Percentiles rank a stretch among this genome's conserved stretches.
These are phyloP conservation scores for Stemphylium beticola DNA, from an alignment of 2,329 filamentous ascomycete species.

Conservation along the genomic window DNA sequence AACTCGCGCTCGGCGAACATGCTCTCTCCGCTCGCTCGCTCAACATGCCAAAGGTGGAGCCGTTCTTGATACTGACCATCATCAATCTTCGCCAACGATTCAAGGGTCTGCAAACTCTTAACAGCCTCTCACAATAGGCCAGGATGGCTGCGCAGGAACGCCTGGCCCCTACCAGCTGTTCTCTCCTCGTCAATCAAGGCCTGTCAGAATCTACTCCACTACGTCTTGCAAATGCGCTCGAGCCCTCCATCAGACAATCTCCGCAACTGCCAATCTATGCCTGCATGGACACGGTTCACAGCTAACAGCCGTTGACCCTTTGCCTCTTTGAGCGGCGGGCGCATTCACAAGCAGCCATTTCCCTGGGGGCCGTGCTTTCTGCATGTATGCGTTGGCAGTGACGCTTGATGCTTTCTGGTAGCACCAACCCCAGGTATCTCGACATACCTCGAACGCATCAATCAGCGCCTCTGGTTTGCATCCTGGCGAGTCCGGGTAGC, in stretches of 20 bases:
- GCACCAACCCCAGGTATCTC: constrained; percentile 46
- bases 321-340: constrained; percentile 40
- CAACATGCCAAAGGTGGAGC: constrained; percentile 6
- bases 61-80: constrained; percentile 15
- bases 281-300: constrained; percentile 37
- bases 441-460: constrained; percentile 45
- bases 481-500: constrained; percentile 32
- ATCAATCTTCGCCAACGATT: constrained; percentile 12
- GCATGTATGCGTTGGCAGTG: constrained; percentile 36
- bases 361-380: constrained; percentile 48
- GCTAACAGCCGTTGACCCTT: constrained; percentile 48
- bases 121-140: constrained; percentile 9
- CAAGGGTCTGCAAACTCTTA: constrained; percentile 11
- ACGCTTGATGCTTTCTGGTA: constrained; percentile 37
- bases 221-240: constrained; percentile 29
- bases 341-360: constrained; percentile 35
- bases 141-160: constrained; percentile 26
- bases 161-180: constrained; percentile 24
- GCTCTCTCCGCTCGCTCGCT: constrained; percentile 2
- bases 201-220: constrained; percentile 18
- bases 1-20: background rate
- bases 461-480: constrained; percentile 37
- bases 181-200: constrained; percentile 33
- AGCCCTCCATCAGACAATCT: constrained; percentile 29
- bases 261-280: constrained; percentile 44